These are phyloP conservation scores for Gautieria morchelliformis DNA, from an alignment of 768 basidiomycete genomes.

Conservation along the genomic window DNA sequence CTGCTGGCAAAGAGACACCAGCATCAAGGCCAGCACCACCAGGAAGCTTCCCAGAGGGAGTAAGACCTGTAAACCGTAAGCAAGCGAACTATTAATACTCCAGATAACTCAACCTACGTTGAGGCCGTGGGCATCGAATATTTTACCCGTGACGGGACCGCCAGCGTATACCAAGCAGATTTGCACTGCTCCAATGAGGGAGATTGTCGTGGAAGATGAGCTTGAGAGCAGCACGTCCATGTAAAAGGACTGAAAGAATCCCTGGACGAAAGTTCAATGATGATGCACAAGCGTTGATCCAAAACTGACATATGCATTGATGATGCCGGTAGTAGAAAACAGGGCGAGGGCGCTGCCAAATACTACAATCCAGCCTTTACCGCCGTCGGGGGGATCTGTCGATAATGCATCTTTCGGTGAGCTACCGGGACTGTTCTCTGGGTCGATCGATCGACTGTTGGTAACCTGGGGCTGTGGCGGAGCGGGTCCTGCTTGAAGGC, in stretches of 20 bases:
- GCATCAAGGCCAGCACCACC: conserved; percentile 14
- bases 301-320: conserved; percentile 6
- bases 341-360: conserved; percentile 6
- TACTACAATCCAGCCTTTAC: conserved; percentile 3
- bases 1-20: conserved; percentile 20
- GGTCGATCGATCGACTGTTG: not conserved
- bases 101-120: conserved; percentile 17
- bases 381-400: not conserved
- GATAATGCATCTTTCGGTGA: not conserved
- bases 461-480: not conserved
- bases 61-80: conserved; percentile 10
- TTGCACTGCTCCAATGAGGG: conserved; percentile 23
- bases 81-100: not conserved
- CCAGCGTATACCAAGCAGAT: conserved; percentile 17
- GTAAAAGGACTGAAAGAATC: conserved; percentile 6
- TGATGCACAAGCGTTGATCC: not conserved
- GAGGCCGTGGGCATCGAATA: conserved; percentile 1
- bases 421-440: not conserved
- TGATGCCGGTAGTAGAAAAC: conserved; percentile 5
- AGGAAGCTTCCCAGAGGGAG: conserved; percentile 18
- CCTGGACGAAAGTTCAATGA: not conserved
- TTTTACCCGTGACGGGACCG: conserved; percentile 2
- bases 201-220: conserved; percentile 20
- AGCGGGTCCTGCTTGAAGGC: not conserved
- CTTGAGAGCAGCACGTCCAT: conserved; percentile 13